Base-by-base conservation (phyloP, 2,329 filamentous ascomycete species). In the Rhinocladiella similis region DNA sequence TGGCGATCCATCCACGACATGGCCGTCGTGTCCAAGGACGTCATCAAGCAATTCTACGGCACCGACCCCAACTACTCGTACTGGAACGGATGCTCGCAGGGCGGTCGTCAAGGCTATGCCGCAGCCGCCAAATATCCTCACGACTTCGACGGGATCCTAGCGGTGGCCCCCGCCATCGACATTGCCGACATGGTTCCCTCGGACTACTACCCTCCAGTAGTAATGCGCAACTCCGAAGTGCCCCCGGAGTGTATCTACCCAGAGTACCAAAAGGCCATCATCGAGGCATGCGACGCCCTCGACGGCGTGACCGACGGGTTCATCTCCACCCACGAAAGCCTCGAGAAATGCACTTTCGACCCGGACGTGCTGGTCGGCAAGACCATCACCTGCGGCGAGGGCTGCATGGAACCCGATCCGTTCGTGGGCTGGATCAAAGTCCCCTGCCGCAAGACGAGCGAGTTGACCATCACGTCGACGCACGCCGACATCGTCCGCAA, bases 51-150 rank as follows among this genome's bases (percentile, higher is more conserved):
- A n/a, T 61, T 54, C 47, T 64, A 64, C 39, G 56, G 57, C n/a
- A 16, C 29, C 13, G 22, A 38, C 12, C 53, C 56, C 10, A 16
- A 22, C 12, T 56, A 56, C 39, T 60, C 60, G 14, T 86, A 85
- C 68, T 85, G 79, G 59, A 65, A 79, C 1, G 83, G 83, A 4
- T 86, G 83, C 63, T 85, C 81, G 0, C 79, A 81, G 0, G 84
- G 84, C 4, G 83, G 84, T 1, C 74, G 83, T 0, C 81, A 86
- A 70, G 83, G 81, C 2, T 70, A 83, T 38, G 80, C 80, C 47
- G 76, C 77, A 3, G 77, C 6, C 39, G 63, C 29, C 18, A 48
- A 58, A 9, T 63, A 67, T 33, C 67, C 68, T 0, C 38, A 45
- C 3, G 51, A 63, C 14, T 70, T 65, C 20, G 66, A 69, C 47